A percentile compares a stretch with the other conserved stretches of the same genome.
phyloP scores from a whole-genome alignment of 2,329 filamentous ascomycete species.

The Aspergillus brasiliensis region DNA sequence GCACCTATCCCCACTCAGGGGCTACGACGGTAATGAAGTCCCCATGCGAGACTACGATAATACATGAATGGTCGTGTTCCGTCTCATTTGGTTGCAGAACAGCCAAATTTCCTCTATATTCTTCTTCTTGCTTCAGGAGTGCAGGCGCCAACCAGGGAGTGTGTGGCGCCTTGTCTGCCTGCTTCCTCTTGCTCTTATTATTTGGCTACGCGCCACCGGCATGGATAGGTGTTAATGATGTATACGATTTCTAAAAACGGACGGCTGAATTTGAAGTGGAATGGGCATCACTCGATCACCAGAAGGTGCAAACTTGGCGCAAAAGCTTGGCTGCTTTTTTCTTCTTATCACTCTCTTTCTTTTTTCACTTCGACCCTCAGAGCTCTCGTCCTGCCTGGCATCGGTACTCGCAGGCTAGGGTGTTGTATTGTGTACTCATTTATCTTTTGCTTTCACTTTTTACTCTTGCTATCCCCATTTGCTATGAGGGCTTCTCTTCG shows the following conservation, averaged over 20 bases:
- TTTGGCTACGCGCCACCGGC: conserved; percentile 26
- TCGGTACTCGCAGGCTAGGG: conserved; percentile 4
- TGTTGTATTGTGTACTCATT: conserved; percentile 13
- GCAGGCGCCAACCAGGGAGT: background rate
- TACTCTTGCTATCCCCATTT: background rate
- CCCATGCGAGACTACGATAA: conserved; percentile 7
- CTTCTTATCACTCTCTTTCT: background rate
- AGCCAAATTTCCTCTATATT: too few relatives aligned
- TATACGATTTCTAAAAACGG: conserved; percentile 41
- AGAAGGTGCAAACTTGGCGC: conserved; percentile 35
- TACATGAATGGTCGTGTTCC: conserved; percentile 12
- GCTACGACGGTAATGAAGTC: conserved; percentile 35
- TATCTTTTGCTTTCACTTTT: conserved; percentile 9
- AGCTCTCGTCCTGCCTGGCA: conserved; percentile 1
- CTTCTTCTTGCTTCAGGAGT: background rate
- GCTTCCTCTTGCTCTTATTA: conserved; percentile 25
- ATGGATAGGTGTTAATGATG: conserved; percentile 45
- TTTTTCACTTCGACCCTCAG: background rate
- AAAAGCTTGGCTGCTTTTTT: conserved; percentile 29
- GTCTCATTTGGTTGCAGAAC: background rate
- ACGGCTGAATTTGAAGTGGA: conserved; percentile 33
- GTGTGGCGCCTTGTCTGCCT: conserved; percentile 21
- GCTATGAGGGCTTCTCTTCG: conserved; percentile 16
- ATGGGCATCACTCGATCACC: conserved; percentile 30
- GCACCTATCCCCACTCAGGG: conserved; percentile 39